These are phyloP conservation scores for Chlorella ohadii DNA, from an alignment of 139 green algal genomes.

Conservation along the genomic window DNA sequence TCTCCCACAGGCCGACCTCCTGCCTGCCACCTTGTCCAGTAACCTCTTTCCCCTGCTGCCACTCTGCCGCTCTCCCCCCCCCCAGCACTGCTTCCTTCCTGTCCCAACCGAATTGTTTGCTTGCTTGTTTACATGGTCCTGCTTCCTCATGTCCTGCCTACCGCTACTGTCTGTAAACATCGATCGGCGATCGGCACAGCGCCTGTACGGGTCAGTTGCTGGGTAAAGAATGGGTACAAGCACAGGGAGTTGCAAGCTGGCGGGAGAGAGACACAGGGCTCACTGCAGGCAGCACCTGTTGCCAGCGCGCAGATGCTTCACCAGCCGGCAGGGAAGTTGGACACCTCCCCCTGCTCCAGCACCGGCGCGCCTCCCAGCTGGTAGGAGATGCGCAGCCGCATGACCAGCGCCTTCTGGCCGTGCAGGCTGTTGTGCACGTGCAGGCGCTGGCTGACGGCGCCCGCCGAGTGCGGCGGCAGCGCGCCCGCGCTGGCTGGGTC, in stretches of 20 bases:
- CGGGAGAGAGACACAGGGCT: too few species aligned
- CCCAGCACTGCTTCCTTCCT: background rate
- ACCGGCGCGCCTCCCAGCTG: constrained; percentile 47
- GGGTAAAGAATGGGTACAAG: too few species aligned
- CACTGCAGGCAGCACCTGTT: background rate
- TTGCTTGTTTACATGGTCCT: background rate
- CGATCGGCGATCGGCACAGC: background rate
- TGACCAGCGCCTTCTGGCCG: constrained; percentile 80
- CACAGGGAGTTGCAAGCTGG: too few species aligned
- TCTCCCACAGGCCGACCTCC: too few species aligned
- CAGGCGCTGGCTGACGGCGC: constrained; percentile 76
- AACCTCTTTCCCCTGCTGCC: background rate
- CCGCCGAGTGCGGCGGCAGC: constrained; percentile 48
- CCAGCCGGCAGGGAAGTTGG: constrained; percentile 12
- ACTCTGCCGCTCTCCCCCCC: background rate
- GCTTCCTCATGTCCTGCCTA: background rate
- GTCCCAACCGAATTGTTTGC: background rate
- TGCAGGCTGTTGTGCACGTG: constrained; percentile 84
- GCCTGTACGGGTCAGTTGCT: too few species aligned
- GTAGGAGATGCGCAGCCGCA: constrained; percentile 84
- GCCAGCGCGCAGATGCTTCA: background rate
- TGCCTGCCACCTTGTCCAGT: background rate
- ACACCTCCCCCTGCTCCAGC: constrained; percentile 72
- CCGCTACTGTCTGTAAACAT: background rate
- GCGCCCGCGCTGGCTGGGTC: constrained; percentile 71